These are phyloP conservation scores for Parsonsia alboflavescens DNA, from an alignment of 257 asterid species.

Conservation along the genomic window DNA sequence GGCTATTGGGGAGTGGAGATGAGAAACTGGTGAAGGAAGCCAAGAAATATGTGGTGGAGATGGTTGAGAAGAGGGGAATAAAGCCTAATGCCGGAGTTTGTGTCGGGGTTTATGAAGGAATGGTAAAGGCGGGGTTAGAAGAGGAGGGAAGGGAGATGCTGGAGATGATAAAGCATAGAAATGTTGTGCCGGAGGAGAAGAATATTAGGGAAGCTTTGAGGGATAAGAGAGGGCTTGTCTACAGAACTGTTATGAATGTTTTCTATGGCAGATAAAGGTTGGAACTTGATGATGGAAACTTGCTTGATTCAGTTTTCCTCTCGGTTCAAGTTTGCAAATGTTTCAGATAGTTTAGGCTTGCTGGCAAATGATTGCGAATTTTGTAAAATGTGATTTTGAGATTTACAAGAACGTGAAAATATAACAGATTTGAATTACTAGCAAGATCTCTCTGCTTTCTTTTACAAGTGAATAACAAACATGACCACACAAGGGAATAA, in stretches of 20 bases:
- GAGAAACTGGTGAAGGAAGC: slow-evolving; percentile 51
- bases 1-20: slow-evolving; percentile 54
- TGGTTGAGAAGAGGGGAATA: slow-evolving; percentile 63
- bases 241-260: slow-evolving; percentile 28
- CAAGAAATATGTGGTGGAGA: slow-evolving; percentile 53
- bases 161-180: slow-evolving; percentile 60
- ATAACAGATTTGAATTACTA: neutral
- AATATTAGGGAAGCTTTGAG: slow-evolving; percentile 47
- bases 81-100: slow-evolving; percentile 49
- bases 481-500: no score
- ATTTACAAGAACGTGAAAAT: neutral
- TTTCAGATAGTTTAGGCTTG: no score
- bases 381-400: neutral
- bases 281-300: neutral
- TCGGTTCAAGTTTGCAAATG: no score
- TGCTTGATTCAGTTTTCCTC: neutral
- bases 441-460: neutral
- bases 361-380: no score
- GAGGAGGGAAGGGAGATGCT: slow-evolving; percentile 49
- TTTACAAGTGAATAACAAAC: neutral
- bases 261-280: slow-evolving; percentile 40
- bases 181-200: slow-evolving; percentile 52
- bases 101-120: slow-evolving; percentile 44
- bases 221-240: slow-evolving; percentile 36
- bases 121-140: slow-evolving; percentile 44